Evolutionary conservation across 768 basidiomycete species (phyloP).

Genomic region (Mycena rebaudengoi): DNA sequence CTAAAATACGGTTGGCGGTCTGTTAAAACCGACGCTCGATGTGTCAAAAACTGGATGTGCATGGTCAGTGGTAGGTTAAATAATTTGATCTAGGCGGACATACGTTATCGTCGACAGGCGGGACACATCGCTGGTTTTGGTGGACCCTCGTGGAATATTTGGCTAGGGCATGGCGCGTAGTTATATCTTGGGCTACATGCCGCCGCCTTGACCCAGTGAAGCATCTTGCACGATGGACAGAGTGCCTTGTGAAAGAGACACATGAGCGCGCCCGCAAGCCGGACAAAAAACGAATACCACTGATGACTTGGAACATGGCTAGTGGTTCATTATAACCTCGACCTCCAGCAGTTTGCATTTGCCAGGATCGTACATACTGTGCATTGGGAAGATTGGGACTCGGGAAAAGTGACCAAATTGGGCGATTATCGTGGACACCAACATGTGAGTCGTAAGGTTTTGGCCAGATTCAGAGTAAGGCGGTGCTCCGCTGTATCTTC

Average conservation of each 20-base stretch:
- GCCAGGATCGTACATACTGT: too few relatives aligned
- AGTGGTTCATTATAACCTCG: neutral
- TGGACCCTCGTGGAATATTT: neutral
- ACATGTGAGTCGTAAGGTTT: too few relatives aligned
- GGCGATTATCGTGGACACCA: too few relatives aligned
- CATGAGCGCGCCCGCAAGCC: neutral
- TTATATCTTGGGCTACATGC: neutral
- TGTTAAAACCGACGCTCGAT: too few relatives aligned
- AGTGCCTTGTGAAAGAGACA: neutral
- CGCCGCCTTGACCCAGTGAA: neutral
- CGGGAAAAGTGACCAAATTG: too few relatives aligned
- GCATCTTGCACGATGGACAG: constrained; percentile 1
- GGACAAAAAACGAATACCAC: neutral
- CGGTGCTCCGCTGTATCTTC: too few relatives aligned
- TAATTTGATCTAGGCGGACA: too few relatives aligned
- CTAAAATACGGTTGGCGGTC: too few relatives aligned
- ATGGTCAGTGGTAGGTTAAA: too few relatives aligned
- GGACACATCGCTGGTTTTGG: neutral
- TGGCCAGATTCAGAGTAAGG: too few relatives aligned
- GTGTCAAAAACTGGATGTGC: too few relatives aligned
- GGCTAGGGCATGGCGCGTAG: neutral
- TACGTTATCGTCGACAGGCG: neutral
- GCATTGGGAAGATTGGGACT: too few relatives aligned
- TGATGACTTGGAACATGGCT: neutral
- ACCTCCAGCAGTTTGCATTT: neutral